A percentile compares a stretch with the other conserved stretches of the same genome.
Conservation (phyloP, 2,329 filamentous ascomycete species). For the Sclerotinia minor region DNA sequence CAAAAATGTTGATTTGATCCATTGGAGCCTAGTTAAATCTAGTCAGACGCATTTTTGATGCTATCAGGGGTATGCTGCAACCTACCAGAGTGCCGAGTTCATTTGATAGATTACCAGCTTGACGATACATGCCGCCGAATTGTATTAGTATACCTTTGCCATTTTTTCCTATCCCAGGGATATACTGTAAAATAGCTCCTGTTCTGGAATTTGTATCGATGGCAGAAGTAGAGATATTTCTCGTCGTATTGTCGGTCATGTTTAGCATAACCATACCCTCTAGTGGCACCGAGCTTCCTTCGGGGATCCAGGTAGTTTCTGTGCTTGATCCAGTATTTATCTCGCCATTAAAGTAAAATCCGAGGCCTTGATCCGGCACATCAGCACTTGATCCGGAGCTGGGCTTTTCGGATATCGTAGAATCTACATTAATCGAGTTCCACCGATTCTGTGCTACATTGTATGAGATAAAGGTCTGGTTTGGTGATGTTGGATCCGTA, state of each 20-base stretch:
- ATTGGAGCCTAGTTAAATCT: constrained; percentile 32
- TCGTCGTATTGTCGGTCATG: constrained; percentile 41
- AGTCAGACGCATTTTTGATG: background rate
- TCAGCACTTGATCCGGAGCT: constrained; percentile 25
- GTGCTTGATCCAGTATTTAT: constrained; percentile 23
- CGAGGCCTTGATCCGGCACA: constrained; percentile 27
- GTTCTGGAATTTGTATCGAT: constrained; percentile 42
- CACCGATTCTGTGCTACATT: constrained; percentile 17
- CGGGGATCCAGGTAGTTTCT: constrained; percentile 10
- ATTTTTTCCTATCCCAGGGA: constrained; percentile 42
- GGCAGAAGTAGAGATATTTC: constrained; percentile 44
- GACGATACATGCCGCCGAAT: constrained; percentile 42
- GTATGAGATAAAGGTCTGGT: constrained; percentile 14
- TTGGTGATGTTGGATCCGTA: constrained; percentile 16
- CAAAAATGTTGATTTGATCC: constrained; percentile 45
- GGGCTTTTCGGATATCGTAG: constrained; percentile 19
- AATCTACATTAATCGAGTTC: background rate
- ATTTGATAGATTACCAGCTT: constrained; percentile 3
- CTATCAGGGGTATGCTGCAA: background rate
- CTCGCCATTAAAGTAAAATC: constrained; percentile 34
- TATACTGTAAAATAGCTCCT: constrained; percentile 44
- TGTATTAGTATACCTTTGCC: constrained; percentile 45
- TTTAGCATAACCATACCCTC: constrained; percentile 47
- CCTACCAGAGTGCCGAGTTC: constrained; percentile 20
- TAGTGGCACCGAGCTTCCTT: constrained; percentile 29